phyloP scores from a whole-genome alignment of 2,329 filamentous ascomycete genomes.

The Calonectria pauciramosa region DNA sequence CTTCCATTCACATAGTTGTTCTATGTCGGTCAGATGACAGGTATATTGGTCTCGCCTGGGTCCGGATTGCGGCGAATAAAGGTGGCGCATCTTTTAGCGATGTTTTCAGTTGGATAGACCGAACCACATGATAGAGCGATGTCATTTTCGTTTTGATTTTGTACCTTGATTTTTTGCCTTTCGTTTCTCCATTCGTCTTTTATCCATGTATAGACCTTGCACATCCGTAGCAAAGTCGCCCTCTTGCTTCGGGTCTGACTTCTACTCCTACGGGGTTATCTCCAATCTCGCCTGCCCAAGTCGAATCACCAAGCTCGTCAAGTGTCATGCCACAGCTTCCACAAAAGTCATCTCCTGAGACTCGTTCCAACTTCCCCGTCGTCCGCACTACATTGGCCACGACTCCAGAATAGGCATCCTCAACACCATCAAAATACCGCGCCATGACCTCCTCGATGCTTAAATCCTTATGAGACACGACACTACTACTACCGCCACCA shows the following conservation, averaged over 20 bases:
- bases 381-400: slow-evolving; percentile 97
- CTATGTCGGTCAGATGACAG: slow-evolving; percentile 33
- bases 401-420: slow-evolving; percentile 88
- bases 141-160: slow-evolving; percentile 19
- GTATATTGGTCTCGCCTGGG: slow-evolving; percentile 34
- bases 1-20: slow-evolving; percentile 27
- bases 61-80: slow-evolving; percentile 43
- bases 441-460: slow-evolving; percentile 94
- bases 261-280: slow-evolving; percentile 49
- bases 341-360: slow-evolving; percentile 63
- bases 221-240: slow-evolving; percentile 79
- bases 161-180: slow-evolving; percentile 34
- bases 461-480: slow-evolving; percentile 79
- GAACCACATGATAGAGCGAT: slow-evolving; percentile 28
- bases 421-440: slow-evolving; percentile 86
- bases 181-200: slow-evolving; percentile 17
- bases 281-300: slow-evolving; percentile 74
- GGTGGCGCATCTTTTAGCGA: slow-evolving; percentile 41
- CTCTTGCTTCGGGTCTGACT: slow-evolving; percentile 25
- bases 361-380: slow-evolving; percentile 80
- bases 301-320: slow-evolving; percentile 72
- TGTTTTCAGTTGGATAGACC: slow-evolving; percentile 40
- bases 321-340: slow-evolving; percentile 79
- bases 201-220: slow-evolving; percentile 72
- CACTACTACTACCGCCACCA: slow-evolving; percentile 41